Conservation (phyloP, 2,329 filamentous ascomycete genomes). For the Paraphaeosphaeria minitans region DNA sequence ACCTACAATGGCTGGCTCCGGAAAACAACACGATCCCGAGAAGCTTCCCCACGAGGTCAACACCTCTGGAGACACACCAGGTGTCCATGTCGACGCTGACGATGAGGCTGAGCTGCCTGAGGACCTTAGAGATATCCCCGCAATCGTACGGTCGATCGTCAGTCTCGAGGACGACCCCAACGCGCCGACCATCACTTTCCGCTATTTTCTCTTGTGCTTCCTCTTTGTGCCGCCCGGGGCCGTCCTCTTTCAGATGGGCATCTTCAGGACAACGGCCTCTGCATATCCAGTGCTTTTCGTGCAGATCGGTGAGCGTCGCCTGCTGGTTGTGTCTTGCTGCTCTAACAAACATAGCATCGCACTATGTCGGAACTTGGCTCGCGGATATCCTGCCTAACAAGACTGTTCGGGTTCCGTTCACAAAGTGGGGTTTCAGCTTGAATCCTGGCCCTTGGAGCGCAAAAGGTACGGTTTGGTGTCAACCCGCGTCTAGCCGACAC, state of each 20-base stretch:
- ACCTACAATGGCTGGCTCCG: background rate
- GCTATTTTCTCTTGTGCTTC: constrained; percentile 62
- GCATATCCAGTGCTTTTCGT: constrained; percentile 68
- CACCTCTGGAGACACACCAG: constrained; percentile 2
- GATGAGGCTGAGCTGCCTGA: constrained; percentile 35
- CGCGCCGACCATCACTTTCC: constrained; percentile 63
- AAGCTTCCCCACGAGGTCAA: constrained; percentile 9
- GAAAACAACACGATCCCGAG: constrained; percentile 12
- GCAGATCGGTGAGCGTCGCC: constrained; percentile 48
- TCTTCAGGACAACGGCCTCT: constrained; percentile 62
- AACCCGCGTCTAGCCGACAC: background rate
- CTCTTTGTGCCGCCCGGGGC: constrained; percentile 63
- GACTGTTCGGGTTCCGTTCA: constrained; percentile 55
- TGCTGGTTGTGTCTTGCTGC: background rate
- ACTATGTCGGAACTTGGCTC: constrained; percentile 60
- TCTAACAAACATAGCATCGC: constrained; percentile 47
- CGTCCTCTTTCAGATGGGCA: constrained; percentile 62
- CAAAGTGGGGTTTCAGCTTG: constrained; percentile 56
- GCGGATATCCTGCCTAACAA: constrained; percentile 57
- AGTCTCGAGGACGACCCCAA: constrained; percentile 62
- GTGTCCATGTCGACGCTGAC: constrained; percentile 24
- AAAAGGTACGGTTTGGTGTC: constrained; percentile 48
- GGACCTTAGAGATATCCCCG: constrained; percentile 59
- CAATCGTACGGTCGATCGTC: constrained; percentile 62
- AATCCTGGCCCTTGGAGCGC: constrained; percentile 63